phyloP scores from a whole-genome alignment of 2,329 filamentous ascomycete genomes.

The Cordyceps cateniannulata region DNA sequence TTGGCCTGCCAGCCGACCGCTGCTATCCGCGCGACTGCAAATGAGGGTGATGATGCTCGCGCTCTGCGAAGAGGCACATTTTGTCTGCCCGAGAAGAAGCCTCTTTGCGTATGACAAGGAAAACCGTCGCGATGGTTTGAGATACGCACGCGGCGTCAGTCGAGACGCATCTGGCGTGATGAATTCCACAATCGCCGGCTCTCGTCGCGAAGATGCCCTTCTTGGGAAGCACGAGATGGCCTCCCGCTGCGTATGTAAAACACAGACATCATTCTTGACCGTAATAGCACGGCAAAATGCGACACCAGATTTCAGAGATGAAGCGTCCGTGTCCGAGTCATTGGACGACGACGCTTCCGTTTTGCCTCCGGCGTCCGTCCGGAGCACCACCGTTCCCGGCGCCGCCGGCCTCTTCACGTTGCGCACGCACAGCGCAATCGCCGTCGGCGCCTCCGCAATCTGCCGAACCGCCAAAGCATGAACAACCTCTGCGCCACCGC shows the following conservation, averaged over 20 bases:
- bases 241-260: slow-evolving; percentile 30
- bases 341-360: background rate
- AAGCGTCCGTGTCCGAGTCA: slow-evolving; percentile 56
- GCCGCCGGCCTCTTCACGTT: slow-evolving; percentile 82
- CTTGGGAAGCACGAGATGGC: background rate
- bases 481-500: slow-evolving; percentile 92
- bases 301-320: slow-evolving; percentile 48
- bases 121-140: background rate
- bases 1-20: background rate
- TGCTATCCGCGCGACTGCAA: background rate
- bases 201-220: background rate
- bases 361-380: slow-evolving; percentile 24
- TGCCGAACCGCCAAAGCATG: slow-evolving; percentile 99
- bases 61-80: background rate
- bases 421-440: slow-evolving; percentile 82
- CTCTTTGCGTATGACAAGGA: background rate
- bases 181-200: background rate
- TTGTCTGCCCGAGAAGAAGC: slow-evolving; percentile 23
- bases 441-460: slow-evolving; percentile 68
- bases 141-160: background rate
- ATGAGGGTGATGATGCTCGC: background rate
- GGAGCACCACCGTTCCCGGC: slow-evolving; percentile 62
- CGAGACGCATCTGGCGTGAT: background rate
- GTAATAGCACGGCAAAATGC: slow-evolving; percentile 66
- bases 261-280: slow-evolving; percentile 92